A percentile compares a stretch with the other conserved stretches of the same genome.
phyloP scores from a whole-genome alignment of 306 rosid species.

The Amphicarpaea edgeworthii region DNA sequence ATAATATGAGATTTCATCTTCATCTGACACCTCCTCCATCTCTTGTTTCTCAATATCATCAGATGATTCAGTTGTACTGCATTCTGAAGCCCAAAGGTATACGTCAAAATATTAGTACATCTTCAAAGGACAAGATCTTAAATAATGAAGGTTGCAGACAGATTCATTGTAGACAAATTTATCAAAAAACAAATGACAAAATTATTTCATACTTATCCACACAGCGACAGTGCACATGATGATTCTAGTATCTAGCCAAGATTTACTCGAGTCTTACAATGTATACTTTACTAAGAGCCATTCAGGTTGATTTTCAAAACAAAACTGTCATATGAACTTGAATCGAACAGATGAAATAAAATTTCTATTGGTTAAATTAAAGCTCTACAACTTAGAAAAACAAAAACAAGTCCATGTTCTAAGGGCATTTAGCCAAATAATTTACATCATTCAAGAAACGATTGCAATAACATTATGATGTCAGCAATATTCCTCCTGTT shows the following conservation, averaged over 20 bases:
- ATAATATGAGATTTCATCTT: slow-evolving; percentile 75
- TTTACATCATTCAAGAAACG: slow-evolving; percentile 25
- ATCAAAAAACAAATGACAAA: slow-evolving; percentile 14
- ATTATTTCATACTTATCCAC: not conserved
- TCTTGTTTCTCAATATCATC: slow-evolving; percentile 93
- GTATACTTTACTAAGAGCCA: slow-evolving; percentile 12
- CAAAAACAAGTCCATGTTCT: not conserved
- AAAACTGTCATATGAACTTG: not conserved
- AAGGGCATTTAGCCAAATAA: slow-evolving; percentile 8
- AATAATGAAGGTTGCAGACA: slow-evolving; percentile 31
- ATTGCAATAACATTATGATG: slow-evolving; percentile 38
- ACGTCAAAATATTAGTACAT: slow-evolving; percentile 32
- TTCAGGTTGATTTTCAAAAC: slow-evolving; percentile 23
- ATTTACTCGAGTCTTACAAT: not conserved
- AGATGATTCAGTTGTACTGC: slow-evolving; percentile 91
- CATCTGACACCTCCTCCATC: slow-evolving; percentile 84
- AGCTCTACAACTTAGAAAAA: not conserved
- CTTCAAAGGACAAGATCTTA: slow-evolving; percentile 25
- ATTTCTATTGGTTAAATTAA: slow-evolving; percentile 13
- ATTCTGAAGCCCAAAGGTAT: slow-evolving; percentile 63
- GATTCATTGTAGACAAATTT: slow-evolving; percentile 31
- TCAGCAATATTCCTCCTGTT: slow-evolving; percentile 47
- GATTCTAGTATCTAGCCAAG: not conserved
- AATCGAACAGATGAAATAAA: slow-evolving; percentile 26
- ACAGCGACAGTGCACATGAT: slow-evolving; percentile 9